Evolutionary conservation across 2,329 filamentous ascomycete genomes (phyloP).

Genomic region (Beauveria medogensis): DNA sequence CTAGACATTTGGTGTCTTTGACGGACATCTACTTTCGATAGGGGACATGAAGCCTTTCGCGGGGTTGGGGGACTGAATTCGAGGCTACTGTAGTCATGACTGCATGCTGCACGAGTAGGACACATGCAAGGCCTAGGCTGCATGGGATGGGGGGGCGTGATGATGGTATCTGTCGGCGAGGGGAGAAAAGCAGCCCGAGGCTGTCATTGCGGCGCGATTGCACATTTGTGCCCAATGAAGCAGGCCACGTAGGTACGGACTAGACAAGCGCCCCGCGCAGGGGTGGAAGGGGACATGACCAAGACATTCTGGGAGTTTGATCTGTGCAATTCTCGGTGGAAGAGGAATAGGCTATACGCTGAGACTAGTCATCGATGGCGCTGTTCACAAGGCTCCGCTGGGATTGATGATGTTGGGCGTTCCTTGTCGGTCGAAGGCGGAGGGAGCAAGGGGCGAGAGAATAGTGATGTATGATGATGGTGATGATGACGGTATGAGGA

Average conservation of each 20-base stretch:
- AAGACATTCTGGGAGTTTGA: neutral
- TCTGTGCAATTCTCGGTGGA: constrained; percentile 5
- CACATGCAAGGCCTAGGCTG: neutral
- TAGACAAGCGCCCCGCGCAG: neutral
- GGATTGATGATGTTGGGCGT: too few relatives aligned
- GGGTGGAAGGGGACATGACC: neutral
- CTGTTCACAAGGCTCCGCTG: neutral
- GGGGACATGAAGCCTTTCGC: neutral
- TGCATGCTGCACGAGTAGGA: constrained; percentile 3
- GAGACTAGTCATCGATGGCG: too few relatives aligned
- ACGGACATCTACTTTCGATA: neutral
- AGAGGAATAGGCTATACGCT: neutral
- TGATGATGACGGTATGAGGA: neutral
- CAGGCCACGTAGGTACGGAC: constrained; percentile 2
- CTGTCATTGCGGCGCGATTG: neutral
- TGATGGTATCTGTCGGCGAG: neutral
- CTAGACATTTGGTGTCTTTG: neutral
- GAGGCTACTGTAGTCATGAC: neutral
- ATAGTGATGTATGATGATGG: constrained; percentile 1
- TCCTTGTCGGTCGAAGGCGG: neutral
- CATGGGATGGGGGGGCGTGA: neutral
- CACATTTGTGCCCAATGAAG: constrained; percentile 9
- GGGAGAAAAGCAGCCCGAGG: constrained; percentile 4
- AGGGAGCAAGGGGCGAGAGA: neutral
- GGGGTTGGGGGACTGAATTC: neutral